Conservation (phyloP, 179 eudicot genomes). For the Spinacia oleracea region DNA sequence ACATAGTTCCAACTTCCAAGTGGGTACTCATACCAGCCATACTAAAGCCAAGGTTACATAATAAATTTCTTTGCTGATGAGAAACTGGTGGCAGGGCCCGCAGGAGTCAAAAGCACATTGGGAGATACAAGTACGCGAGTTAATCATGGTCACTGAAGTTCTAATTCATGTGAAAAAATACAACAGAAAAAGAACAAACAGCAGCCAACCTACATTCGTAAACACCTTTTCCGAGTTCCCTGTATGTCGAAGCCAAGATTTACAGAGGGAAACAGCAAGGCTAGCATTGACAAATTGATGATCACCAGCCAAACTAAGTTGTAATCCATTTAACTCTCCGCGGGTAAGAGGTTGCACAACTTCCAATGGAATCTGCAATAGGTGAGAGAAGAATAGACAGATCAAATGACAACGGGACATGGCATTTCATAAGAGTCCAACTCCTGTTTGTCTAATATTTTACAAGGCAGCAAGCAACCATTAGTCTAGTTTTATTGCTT, state of each 20-base stretch:
- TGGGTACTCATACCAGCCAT: background rate
- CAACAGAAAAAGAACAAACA: constrained; percentile 6
- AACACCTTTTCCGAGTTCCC: constrained; percentile 49
- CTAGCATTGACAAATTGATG: constrained; percentile 82
- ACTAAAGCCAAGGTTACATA: background rate
- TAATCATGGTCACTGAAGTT: background rate
- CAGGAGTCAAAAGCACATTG: background rate
- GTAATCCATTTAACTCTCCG: constrained; percentile 44
- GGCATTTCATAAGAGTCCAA: background rate
- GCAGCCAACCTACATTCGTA: constrained; percentile 48
- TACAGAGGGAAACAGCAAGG: constrained; percentile 77
- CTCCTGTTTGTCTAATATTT: background rate
- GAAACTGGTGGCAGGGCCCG: background rate
- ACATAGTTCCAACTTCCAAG: background rate
- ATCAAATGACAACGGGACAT: constrained; percentile 10
- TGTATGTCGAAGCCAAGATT: constrained; percentile 65
- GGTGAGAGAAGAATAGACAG: constrained; percentile 11
- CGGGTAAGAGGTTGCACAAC: constrained; percentile 53
- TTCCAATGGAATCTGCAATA: constrained; percentile 63
- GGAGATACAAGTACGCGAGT: background rate
- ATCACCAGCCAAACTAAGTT: constrained; percentile 74
- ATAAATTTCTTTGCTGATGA: background rate
- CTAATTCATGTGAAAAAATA: background rate
- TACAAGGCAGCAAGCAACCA: background rate
- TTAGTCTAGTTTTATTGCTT: background rate